Conservation (phyloP, 2,329 filamentous ascomycete genomes). For the Pseudocercospora vitis region DNA sequence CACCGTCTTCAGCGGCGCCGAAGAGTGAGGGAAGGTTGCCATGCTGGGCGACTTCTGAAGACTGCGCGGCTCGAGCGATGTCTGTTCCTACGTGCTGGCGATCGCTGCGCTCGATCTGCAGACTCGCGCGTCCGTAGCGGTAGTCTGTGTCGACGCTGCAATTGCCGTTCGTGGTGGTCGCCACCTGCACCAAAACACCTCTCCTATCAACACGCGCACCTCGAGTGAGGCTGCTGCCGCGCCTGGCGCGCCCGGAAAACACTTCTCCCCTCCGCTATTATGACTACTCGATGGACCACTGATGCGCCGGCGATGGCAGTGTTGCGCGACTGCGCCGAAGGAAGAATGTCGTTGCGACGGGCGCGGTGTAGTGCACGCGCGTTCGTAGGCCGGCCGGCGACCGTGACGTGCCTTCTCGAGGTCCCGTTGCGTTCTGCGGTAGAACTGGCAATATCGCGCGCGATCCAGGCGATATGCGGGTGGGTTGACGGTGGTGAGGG, state of each 20-base stretch:
- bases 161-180: conserved; percentile 23
- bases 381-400: conserved; percentile 35
- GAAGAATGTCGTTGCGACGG: conserved; percentile 19
- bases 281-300: conserved; percentile 15
- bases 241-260: conserved; percentile 22
- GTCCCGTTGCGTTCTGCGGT: conserved; percentile 16
- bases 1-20: conserved; percentile 93
- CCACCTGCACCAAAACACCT: conserved; percentile 23
- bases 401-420: conserved; percentile 22
- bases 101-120: conserved; percentile 4
- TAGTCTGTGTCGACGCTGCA: conserved; percentile 13
- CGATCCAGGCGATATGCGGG: conserved; percentile 36
- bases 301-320: conserved; percentile 31
- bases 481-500: conserved; percentile 25
- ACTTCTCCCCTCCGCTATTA: conserved; percentile 19
- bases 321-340: conserved; percentile 1
- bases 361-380: conserved; percentile 23
- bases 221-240: conserved; percentile 34
- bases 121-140: conserved; percentile 6
- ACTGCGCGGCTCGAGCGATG: background rate
- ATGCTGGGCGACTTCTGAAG: conserved; percentile 58
- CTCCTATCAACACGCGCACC: conserved; percentile 35
- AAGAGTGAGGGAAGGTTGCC: conserved; percentile 91
- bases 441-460: conserved; percentile 33
- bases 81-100: conserved; percentile 12